Conservation (phyloP, 176 grass and related monocot genomes). For the Triticum monococcum region DNA sequence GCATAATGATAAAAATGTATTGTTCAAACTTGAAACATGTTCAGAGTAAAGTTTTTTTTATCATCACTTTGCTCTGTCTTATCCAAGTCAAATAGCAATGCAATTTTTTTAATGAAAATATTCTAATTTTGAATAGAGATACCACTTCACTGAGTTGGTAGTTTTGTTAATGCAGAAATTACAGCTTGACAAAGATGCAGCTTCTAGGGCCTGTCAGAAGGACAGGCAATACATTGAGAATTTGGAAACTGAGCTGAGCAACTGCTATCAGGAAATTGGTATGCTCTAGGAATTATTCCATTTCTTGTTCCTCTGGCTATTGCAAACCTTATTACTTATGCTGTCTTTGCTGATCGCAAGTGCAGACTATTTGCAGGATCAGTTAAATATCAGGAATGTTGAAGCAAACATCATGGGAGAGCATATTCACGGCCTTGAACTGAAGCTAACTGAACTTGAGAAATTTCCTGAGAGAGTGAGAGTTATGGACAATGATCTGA, state of each 20-base stretch:
- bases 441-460: constrained; percentile 76
- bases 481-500: constrained; percentile 52
- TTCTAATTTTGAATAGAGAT: not conserved
- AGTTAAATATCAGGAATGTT: constrained; percentile 77
- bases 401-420: constrained; percentile 92
- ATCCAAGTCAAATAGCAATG: not conserved
- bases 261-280: constrained; percentile 97
- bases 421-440: constrained; percentile 81
- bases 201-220: constrained; percentile 46
- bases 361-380: constrained; percentile 96
- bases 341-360: constrained; percentile 28
- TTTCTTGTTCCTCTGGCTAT: constrained; percentile 22
- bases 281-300: constrained; percentile 25
- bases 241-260: constrained; percentile 76
- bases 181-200: constrained; percentile 41
- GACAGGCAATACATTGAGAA: constrained; percentile 64
- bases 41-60: not conserved
- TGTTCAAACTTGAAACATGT: not conserved
- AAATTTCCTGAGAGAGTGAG: constrained; percentile 69
- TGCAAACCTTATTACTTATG: not conserved
- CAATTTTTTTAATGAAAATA: not conserved
- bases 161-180: constrained; percentile 57
- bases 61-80: not conserved
- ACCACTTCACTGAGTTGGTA: constrained; percentile 15
- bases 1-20: not conserved